Base-by-base conservation (phyloP, 73 alveolate species). In the Symbiodinium pilosum region DNA sequence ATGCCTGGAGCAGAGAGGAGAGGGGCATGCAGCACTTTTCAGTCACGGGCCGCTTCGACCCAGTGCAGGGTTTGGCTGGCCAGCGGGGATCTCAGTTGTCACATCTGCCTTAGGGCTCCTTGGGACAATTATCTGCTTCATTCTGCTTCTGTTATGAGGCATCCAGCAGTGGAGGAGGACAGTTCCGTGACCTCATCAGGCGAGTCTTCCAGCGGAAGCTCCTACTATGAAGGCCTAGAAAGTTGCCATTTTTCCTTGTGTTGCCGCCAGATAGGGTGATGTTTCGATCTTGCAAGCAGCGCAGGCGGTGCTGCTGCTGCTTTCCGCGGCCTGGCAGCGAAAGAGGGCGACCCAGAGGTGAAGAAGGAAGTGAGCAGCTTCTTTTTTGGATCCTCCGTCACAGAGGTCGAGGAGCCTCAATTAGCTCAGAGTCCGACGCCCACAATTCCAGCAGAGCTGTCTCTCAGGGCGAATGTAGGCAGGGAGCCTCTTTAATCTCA, bases 281-380 rank as follows among this genome's bases (percentile, higher is more conserved):
- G 32, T 30, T 14, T 14, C 75, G 20, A 75, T 83, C 64, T 0
- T 24, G 40, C n/a, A n/a, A n/a, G n/a, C n/a, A n/a, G n/a, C n/a
- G n/a, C n/a, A n/a, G n/a, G 39, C 20, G 89, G 52, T 38, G 94
- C 68, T 38, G 84, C 43, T 24, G 43, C 40, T 28, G 94, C 38
- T 68, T 87, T 87, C 94, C 84, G 85, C 36, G 59, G 94, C 85
- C 59, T 87, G 42, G 84, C 59, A 32, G 86, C 94, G 14, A 84
- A 87, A 64, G 94, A 87, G 26, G 85, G 94, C 28, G 94, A 87
- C 71, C 54, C 94, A 18, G 94, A 87, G 43, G 42, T 87, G 85
- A 87, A 54, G 68, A 54, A 59, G 43, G 94, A 87, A 38, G 40
- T 87, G 68, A 87, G 85, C 41, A 87, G 59, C 34, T 43, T 86